Conservation (phyloP, 2,329 filamentous ascomycete species). For the Paecilomyces dactylethromorphus region DNA sequence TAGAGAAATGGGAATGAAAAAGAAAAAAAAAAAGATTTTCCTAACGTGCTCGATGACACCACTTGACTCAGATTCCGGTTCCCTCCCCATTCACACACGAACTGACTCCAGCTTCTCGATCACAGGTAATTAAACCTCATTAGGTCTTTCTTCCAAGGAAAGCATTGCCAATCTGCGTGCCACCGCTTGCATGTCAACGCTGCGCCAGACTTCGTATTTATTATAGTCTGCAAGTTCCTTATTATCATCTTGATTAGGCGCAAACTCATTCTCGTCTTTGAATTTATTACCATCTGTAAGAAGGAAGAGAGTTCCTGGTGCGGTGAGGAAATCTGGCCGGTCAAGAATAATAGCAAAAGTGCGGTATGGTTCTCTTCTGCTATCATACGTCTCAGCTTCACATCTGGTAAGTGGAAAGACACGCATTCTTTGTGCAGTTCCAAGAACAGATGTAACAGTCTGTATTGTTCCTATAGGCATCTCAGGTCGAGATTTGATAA, state of each 20-base stretch:
- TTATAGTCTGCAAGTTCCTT: neutral
- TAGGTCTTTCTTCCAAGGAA: no score
- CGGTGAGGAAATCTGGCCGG: constrained; percentile 3
- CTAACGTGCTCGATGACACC: no score
- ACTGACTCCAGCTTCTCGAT: no score
- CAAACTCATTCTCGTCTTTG: neutral
- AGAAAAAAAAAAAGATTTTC: no score
- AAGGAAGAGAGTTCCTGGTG: constrained; percentile 1
- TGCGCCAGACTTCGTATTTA: constrained; percentile 3
- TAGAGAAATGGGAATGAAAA: no score
- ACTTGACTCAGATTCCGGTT: no score
- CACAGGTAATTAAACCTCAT: no score
- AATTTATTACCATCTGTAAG: constrained; percentile 2
- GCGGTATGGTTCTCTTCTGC: constrained; percentile 1
- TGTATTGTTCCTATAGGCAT: constrained; percentile 1
- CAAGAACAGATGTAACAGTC: neutral
- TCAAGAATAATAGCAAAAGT: constrained; percentile 3
- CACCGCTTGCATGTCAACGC: constrained; percentile 4
- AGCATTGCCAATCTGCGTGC: constrained; percentile 1
- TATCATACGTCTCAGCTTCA: neutral
- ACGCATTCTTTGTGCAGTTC: neutral
- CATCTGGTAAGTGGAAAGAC: neutral
- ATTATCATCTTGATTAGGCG: neutral
- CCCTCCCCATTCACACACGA: no score
- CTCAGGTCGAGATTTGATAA: constrained; percentile 2